Conservation (phyloP, 139 green algal species). For the Edaphochlamys debaryana region DNA sequence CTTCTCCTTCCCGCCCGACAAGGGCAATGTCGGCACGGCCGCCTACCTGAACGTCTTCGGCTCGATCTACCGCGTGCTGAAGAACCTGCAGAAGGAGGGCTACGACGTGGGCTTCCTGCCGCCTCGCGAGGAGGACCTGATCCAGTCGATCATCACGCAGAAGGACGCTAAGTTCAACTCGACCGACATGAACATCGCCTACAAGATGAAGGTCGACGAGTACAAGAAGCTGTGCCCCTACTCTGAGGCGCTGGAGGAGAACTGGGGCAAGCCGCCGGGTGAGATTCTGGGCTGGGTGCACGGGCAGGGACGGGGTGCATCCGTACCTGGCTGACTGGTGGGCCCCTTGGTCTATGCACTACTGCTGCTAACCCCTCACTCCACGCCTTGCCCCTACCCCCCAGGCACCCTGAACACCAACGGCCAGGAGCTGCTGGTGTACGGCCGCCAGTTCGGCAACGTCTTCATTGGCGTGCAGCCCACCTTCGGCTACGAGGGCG, state of each 20-base stretch:
- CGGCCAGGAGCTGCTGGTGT: slow-evolving; percentile 96
- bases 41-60: slow-evolving; percentile 99
- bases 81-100: slow-evolving; percentile 89
- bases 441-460: slow-evolving; percentile 97
- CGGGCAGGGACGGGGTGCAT: too few species aligned
- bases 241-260: slow-evolving; percentile 95
- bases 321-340: too few species aligned
- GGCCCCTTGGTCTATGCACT: too few species aligned
- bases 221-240: slow-evolving; percentile 94
- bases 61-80: slow-evolving; percentile 93
- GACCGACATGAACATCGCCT: slow-evolving; percentile 96
- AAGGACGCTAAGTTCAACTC: slow-evolving; percentile 95
- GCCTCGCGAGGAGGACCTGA: slow-evolving; percentile 80
- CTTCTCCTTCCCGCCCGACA: slow-evolving; percentile 99
- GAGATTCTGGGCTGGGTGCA: too few species aligned
- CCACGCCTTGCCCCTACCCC: too few species aligned
- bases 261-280: slow-evolving; percentile 94
- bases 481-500: slow-evolving; percentile 99
- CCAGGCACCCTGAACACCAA: slow-evolving; percentile 97
- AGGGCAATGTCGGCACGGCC: slow-evolving; percentile 99
- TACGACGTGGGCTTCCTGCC: slow-evolving; percentile 95
- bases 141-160: slow-evolving; percentile 89
- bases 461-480: slow-evolving; percentile 99
- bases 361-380: neutral
- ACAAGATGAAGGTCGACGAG: slow-evolving; percentile 93